Base-by-base conservation (phyloP, 2,329 filamentous ascomycete genomes). In the Mycocentrospora acerina region DNA sequence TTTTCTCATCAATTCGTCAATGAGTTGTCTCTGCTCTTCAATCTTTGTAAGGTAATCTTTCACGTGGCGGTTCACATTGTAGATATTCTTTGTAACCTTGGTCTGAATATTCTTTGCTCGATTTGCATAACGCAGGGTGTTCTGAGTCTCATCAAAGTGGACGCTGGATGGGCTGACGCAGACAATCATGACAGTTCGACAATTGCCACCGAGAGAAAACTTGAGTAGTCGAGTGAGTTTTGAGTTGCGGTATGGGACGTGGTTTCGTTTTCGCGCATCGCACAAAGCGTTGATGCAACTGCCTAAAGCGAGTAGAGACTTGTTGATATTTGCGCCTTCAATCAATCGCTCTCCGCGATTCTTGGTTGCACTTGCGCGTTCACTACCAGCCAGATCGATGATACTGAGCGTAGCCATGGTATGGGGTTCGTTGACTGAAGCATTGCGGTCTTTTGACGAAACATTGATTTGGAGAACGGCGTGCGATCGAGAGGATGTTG, bases 21-120 rank as follows among this genome's bases (percentile, higher is more conserved):
- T 98, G 60, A 96, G 71, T n/a, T 83, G 85, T 78, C 95, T 90
- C 66, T 98, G 91, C 71, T 98, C 93, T 62, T 98, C 91, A 58
- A 98, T 98, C 78, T 97, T 97, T 74, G 96, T 93, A 65, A 98
- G 72, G 71, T 95, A 98, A 69, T 98, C 93, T 74, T 98, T 98
- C 60, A 98, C 93, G 70, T 98, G 93, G 46, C 93, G 86, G 67
- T 98, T 96, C 49, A 98, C 93, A 66, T 98, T 98, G 73, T 94
- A 98, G 16, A 97, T 90, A 63, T 98, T 98, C 59, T 90, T 84
- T n/a, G 93, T 96, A 40, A 96, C 90, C 77, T 98, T 98, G 42
- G 93, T 98, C 72, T 97, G 94, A 63, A 98, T 98, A 61, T 98
- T 98, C 80, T 98, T 98, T 42, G 93, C 93, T 53, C 93, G 81